Base-by-base conservation (phyloP, 345 rosid genomes). In the Euphorbia tirucalli region DNA sequence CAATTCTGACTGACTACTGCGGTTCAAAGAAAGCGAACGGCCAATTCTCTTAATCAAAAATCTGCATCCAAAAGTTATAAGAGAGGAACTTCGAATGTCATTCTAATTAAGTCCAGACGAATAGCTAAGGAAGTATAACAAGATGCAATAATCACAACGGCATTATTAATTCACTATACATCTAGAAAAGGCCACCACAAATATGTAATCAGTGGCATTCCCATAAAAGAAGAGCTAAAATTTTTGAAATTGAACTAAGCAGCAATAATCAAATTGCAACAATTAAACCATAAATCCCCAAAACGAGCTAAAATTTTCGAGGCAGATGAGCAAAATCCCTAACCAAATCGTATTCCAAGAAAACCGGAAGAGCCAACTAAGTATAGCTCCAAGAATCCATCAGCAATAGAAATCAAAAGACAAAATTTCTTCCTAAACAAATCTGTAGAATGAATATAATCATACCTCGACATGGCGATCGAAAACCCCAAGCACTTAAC, bases 391-490 rank as follows among this genome's bases (percentile, higher is more conserved):
- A 65, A 44, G 3, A 44, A 65, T 61, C 44, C 37, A 60, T 28
- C 31, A 46, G 1, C 11, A 55, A 55, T 11, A 32, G 30, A 22
- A 69, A 68, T 31, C 32, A 1, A 11, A n/a, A 5, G 24, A 56
- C 22, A 3, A 2, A 9, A 35, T 25, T 56, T 4, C 30, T 3
- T 27, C 8, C 27, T 3, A 3, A 32, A 32, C 6, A 8, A 3
- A 35, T 5, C 46, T 19, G 1, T 7, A 25, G 43, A 31, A 60
- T 52, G 25, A 14, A 44, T 22, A 65, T 6, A 27, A 54, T 64
- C 21, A 9, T 55, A 89, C 93, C 91, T 87, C 52, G 85, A 85
- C 93, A 89, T 89, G 81, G 85, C 83, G 84, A 77, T 68, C 56
- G 66, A 48, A 25, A n/a, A 58, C 13, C 18, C 7, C 61, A 35